Evolutionary conservation across 441 rosid species (phyloP).

Genomic region (Breynia disticha): DNA sequence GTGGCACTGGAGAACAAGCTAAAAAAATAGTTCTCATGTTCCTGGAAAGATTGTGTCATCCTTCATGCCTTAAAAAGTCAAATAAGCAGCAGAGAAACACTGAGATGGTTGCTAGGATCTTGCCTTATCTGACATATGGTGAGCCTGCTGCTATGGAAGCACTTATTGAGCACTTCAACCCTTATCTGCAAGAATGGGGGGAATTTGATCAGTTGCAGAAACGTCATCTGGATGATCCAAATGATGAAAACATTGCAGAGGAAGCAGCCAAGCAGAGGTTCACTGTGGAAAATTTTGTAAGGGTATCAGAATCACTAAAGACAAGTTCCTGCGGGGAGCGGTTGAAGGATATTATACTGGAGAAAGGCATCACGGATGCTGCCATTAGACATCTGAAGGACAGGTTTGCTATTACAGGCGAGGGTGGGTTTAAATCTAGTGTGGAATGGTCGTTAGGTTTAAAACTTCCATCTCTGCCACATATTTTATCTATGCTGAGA

Average conservation of each 20-base stretch:
- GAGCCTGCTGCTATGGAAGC: conserved; percentile 99
- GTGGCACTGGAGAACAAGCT: conserved; percentile 94
- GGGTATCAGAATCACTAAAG: conserved; percentile 97
- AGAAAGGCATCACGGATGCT: conserved; percentile 78
- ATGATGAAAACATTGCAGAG: conserved; percentile 65
- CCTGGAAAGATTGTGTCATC: conserved; percentile 92
- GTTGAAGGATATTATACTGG: conserved; percentile 88
- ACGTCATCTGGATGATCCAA: conserved; percentile 62
- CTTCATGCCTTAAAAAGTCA: conserved; percentile 84
- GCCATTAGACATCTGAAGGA: conserved; percentile 80
- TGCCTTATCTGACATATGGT: conserved; percentile 99
- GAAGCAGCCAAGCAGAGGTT: conserved; percentile 78
- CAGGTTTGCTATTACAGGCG: conserved; percentile 68
- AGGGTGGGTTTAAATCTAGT: conserved; percentile 71
- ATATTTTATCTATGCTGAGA: conserved; percentile 84
- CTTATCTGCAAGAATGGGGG: conserved; percentile 85
- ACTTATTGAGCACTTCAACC: conserved; percentile 85
- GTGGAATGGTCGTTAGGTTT: conserved; percentile 73
- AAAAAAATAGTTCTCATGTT: conserved; percentile 98
- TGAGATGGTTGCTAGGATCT: conserved; percentile 99
- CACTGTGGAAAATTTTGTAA: conserved; percentile 89
- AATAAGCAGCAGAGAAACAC: conserved; percentile 99
- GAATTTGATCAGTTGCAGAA: conserved; percentile 82
- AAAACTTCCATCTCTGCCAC: conserved; percentile 87
- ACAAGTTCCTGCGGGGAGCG: conserved; percentile 99